phyloP scores from a whole-genome alignment of 202 grass and related monocot species.

The Digitaria exilis region DNA sequence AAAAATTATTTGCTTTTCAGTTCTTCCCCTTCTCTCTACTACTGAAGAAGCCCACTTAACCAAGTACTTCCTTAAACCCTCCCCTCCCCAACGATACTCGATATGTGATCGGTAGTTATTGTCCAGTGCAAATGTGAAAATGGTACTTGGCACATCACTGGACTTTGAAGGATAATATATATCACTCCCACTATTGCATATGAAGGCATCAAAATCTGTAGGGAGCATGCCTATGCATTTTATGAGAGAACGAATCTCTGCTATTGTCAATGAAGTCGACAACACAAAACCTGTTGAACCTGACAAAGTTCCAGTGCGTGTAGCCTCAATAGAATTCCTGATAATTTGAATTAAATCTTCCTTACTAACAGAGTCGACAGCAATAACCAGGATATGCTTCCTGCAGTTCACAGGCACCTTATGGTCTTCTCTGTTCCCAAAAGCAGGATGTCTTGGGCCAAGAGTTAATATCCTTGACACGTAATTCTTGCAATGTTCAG shows the following conservation, averaged over 20 bases:
- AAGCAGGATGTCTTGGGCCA: slow-evolving; percentile 76
- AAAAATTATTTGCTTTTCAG: slow-evolving; percentile 74
- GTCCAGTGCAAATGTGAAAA: slow-evolving; percentile 77
- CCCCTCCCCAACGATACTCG: slow-evolving; percentile 93
- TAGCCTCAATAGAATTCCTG: slow-evolving; percentile 73
- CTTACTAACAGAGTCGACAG: slow-evolving; percentile 80
- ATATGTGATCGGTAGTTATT: slow-evolving; percentile 84
- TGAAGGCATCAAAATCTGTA: slow-evolving; percentile 97
- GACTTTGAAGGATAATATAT: slow-evolving; percentile 73
- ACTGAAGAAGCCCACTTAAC: slow-evolving; percentile 79
- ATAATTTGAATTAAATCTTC: slow-evolving; percentile 71
- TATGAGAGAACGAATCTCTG: slow-evolving; percentile 76
- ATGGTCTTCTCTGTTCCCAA: slow-evolving; percentile 58
- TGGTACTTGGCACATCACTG: slow-evolving; percentile 70
- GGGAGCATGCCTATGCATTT: slow-evolving; percentile 59
- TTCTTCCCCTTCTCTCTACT: slow-evolving; percentile 73
- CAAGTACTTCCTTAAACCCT: slow-evolving; percentile 90
- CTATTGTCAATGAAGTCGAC: slow-evolving; percentile 74
- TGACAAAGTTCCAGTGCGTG: slow-evolving; percentile 47
- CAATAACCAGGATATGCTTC: slow-evolving; percentile 82
- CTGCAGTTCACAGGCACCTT: slow-evolving; percentile 63
- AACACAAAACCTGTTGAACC: slow-evolving; percentile 75
- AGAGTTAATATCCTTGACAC: slow-evolving; percentile 85
- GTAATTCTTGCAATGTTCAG: slow-evolving; percentile 99
- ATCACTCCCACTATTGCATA: slow-evolving; percentile 98